Percentiles rank a stretch among this genome's conserved stretches.
Evolutionary conservation across 2,329 filamentous ascomycete species (phyloP).

Genomic region (Ophiostoma triangulosporum): DNA sequence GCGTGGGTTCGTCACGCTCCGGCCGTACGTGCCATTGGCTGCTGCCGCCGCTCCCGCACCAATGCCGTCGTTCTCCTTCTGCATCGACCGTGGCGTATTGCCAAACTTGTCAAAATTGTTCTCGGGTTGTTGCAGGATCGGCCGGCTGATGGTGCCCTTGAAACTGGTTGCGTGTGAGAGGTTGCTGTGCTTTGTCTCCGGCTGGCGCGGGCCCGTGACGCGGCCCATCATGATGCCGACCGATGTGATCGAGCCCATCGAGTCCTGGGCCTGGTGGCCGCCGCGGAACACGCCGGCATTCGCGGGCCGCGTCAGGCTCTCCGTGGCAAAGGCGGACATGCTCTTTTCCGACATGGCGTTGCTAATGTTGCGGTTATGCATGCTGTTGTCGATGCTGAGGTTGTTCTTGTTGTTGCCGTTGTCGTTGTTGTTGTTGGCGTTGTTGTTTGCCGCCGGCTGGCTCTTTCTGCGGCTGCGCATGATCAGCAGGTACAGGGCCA

Average conservation of each 20-base stretch:
- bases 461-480: conserved; percentile 34
- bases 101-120: conserved; percentile 1
- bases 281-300: conserved; percentile 29
- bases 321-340: conserved; percentile 33
- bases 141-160: conserved; percentile 49
- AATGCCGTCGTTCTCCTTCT: conserved; percentile 8
- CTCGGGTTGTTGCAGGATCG: conserved; percentile 23
- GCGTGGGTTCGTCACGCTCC: conserved; percentile 4
- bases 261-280: conserved; percentile 39
- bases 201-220: conserved; percentile 33
- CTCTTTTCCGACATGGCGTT: conserved; percentile 40
- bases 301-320: conserved; percentile 23
- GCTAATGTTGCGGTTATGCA: not conserved
- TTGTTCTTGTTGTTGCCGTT: not conserved
- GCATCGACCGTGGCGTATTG: conserved; percentile 20
- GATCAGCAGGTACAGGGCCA: conserved; percentile 56
- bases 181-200: conserved; percentile 4
- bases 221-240: conserved; percentile 55
- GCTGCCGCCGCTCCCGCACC: conserved; percentile 16
- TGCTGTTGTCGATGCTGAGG: not conserved
- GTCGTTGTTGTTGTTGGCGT: not conserved
- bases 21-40: conserved; percentile 2
- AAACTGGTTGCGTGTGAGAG: conserved; percentile 17
- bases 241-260: conserved; percentile 46
- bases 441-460: not conserved